Evolutionary conservation across 2,329 filamentous ascomycete species (phyloP).

Genomic region (Curvularia hawaiiensis): DNA sequence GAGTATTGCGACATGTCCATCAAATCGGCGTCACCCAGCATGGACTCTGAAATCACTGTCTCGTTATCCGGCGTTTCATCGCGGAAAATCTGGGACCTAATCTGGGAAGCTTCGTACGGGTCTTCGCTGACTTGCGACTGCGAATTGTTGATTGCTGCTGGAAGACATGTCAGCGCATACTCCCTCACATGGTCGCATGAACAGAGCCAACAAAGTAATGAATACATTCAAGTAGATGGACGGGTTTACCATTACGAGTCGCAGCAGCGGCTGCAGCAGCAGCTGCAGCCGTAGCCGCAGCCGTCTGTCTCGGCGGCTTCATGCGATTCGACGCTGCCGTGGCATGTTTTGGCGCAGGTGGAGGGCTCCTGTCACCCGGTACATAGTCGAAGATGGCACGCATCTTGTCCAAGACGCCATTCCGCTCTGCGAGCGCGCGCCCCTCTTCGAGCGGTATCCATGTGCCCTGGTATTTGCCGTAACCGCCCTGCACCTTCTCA

Average conservation of each 20-base stretch:
- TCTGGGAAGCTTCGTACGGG: constrained; percentile 65
- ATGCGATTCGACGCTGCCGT: constrained; percentile 73
- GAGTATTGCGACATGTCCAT: constrained; percentile 71
- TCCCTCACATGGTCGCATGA: background rate
- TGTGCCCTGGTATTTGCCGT: constrained; percentile 98
- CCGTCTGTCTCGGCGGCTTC: constrained; percentile 72
- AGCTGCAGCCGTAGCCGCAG: constrained; percentile 56
- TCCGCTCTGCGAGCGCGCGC: constrained; percentile 80
- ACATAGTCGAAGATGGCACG: constrained; percentile 88
- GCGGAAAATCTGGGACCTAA: constrained; percentile 66
- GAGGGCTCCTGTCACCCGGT: constrained; percentile 83
- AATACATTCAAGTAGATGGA: constrained; percentile 38
- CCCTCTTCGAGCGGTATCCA: constrained; percentile 92
- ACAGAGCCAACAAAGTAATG: constrained; percentile 22
- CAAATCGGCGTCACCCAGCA: constrained; percentile 82
- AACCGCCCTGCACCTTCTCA: constrained; percentile 97
- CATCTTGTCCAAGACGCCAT: constrained; percentile 83
- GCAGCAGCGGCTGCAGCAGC: constrained; percentile 7
- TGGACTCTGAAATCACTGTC: constrained; percentile 82
- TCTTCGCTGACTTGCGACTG: constrained; percentile 59
- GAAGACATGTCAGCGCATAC: constrained; percentile 8
- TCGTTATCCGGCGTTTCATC: constrained; percentile 83
- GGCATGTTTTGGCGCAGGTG: constrained; percentile 90
- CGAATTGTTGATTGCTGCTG: constrained; percentile 32
- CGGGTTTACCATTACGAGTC: constrained; percentile 33